Evolutionary conservation across 2,329 filamentous ascomycete genomes (phyloP), one percentile per base, ranked within the genome.

Genomic region (Bisporella sp.): DNA sequence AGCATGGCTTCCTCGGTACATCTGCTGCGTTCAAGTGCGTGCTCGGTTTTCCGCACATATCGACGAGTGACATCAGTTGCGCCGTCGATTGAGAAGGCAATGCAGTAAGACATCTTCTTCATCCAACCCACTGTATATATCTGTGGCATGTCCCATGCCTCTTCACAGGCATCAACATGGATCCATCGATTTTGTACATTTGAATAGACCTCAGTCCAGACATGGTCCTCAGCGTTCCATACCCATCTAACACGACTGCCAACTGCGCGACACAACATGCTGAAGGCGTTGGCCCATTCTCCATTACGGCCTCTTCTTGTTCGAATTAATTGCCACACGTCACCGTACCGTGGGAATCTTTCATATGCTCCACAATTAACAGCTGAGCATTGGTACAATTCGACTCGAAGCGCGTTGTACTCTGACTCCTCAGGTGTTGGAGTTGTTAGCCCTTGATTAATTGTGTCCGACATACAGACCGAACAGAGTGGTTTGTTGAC

Each of bases 221-320:
- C 89, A 64, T 96, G 89, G 67, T 97, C 93, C 69, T 97, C 93
- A 31, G 87, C 85, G 61, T 97, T 97, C 93, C 93, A 99, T 7
- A 99, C 87, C 93, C 93, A 99, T 63, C 93, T 82, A 28, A 96
- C 90, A 54, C 92, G 81, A 53, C 87, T 88, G 45, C 92, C 92
- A 11, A 97, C 82, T 5, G 93, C 93, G 53, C 92, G 82, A 74
- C 92, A 97, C 47, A 99, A 78, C 93, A 97, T 97, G 71, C 86
- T 92, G 72, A 99, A 99, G 76, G 91, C 96, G 71, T 96, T 97
- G 59, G 89, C 90, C 90, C 93, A 97, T 72, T 99, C 93, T 55
- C 93, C 93, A 54, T 86, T 86, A 59, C 93, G 84, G 35, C 93
- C 93, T 59, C 87, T 80, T 59, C 88, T 78, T 31, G 90, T 95